phyloP scores from a whole-genome alignment of 1,139 yeast genomes.

The Blastobotrys ciferrii region DNA sequence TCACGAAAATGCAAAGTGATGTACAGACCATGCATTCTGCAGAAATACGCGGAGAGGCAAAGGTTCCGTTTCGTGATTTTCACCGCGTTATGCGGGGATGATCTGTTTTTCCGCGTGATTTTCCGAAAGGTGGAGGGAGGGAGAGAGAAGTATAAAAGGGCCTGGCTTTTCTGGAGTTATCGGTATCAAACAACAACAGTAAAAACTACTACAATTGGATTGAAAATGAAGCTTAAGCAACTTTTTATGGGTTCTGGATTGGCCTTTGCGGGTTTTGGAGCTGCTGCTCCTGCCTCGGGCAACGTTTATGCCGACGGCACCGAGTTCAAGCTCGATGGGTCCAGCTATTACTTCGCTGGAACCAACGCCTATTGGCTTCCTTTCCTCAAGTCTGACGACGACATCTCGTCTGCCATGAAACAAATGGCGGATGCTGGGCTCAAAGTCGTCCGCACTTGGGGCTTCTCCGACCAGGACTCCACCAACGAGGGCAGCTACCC shows the following conservation, averaged over 20 bases:
- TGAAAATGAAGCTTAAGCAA: neutral
- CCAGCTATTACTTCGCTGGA: slow-evolving; percentile 4
- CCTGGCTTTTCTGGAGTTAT: no score
- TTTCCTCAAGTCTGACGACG: neutral
- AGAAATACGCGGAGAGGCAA: no score
- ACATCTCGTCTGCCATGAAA: neutral
- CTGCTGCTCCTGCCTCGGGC: neutral
- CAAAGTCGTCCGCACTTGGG: slow-evolving; percentile 6
- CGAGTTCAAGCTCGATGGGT: neutral
- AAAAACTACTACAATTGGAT: neutral
- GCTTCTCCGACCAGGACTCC: slow-evolving; percentile 5
- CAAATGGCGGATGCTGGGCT: slow-evolving; percentile 3
- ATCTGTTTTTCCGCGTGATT: no score
- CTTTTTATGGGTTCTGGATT: neutral
- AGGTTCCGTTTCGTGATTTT: no score
- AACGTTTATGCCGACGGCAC: neutral
- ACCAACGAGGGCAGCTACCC: neutral
- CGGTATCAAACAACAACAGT: neutral
- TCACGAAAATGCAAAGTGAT: no score
- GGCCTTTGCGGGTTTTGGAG: neutral
- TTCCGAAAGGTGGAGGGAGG: no score
- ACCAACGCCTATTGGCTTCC: slow-evolving; percentile 6
- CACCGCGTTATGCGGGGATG: no score
- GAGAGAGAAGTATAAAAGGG: no score
- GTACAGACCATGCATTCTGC: no score